phyloP scores from a whole-genome alignment of 129 eudicot species.

The Heracleum sosnowskyi region DNA sequence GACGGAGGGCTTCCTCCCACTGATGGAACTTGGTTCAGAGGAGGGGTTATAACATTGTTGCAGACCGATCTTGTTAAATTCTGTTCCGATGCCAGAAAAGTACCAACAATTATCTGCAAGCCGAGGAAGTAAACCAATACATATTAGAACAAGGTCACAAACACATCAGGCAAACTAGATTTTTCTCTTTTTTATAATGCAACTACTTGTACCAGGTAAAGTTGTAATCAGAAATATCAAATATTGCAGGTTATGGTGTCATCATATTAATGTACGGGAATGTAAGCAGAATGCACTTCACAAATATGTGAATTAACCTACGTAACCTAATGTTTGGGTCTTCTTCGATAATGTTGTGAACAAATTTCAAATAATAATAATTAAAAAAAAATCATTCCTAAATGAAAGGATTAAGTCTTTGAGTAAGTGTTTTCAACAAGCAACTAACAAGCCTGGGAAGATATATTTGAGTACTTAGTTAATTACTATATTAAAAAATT shows the following conservation, averaged over 20 bases:
- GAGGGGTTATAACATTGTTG: constrained; percentile 10
- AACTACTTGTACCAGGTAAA: not conserved
- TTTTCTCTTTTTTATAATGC: not conserved
- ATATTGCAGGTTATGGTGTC: not conserved
- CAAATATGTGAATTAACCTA: not conserved
- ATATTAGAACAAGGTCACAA: not conserved
- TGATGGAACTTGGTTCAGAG: constrained; percentile 1
- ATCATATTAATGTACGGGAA: not conserved
- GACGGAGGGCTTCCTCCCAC: constrained; percentile 26
- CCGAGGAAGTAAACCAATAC: not conserved
- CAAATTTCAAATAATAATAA: not conserved
- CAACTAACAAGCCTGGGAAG: not conserved
- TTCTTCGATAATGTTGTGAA: not conserved
- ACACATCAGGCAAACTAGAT: not conserved
- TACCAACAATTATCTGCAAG: constrained; percentile 43
- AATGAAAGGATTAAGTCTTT: not conserved
- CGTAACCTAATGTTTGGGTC: not conserved
- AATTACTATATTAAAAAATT: no score
- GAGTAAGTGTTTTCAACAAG: not conserved
- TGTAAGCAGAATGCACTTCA: not conserved
- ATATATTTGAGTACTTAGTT: not conserved
- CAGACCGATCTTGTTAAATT: constrained; percentile 1
- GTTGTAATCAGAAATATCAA: not conserved
- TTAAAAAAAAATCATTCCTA: not conserved
- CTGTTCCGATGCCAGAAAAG: constrained; percentile 23